Evolutionary conservation across 164 flowering plant genomes (phyloP).

Genomic region (Malania oleifera): DNA sequence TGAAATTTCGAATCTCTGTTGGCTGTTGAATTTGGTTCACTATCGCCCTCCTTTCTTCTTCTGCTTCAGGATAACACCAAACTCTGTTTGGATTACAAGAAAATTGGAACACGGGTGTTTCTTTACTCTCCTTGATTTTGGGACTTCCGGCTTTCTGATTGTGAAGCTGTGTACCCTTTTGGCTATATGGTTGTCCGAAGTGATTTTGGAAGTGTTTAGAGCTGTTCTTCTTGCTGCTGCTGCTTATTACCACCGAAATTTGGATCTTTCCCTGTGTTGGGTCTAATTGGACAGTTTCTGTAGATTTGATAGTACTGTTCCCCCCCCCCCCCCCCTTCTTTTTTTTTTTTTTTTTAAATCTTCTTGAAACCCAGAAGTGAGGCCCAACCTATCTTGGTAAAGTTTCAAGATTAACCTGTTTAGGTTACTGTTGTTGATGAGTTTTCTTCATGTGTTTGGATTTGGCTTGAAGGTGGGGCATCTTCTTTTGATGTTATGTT

Average conservation of each 20-base stretch:
- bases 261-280: slow-evolving; percentile 14
- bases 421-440: slow-evolving; percentile 39
- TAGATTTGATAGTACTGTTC: slow-evolving; percentile 26
- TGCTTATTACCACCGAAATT: slow-evolving; percentile 9
- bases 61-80: slow-evolving; percentile 15
- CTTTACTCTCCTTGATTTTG: slow-evolving; percentile 11
- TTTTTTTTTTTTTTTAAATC: neutral
- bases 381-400: slow-evolving; percentile 21
- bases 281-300: slow-evolving; percentile 17
- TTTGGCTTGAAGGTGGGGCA: slow-evolving; percentile 60
- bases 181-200: neutral
- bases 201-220: slow-evolving; percentile 6
- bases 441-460: slow-evolving; percentile 45
- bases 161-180: slow-evolving; percentile 8
- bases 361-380: slow-evolving; percentile 11
- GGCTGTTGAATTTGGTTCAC: slow-evolving; percentile 5
- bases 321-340: slow-evolving; percentile 9
- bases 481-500: slow-evolving; percentile 54
- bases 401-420: slow-evolving; percentile 16
- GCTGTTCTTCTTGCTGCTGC: slow-evolving; percentile 4
- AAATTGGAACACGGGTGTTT: slow-evolving; percentile 20
- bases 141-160: slow-evolving; percentile 10
- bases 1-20: slow-evolving; percentile 26
- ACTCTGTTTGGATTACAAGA: slow-evolving; percentile 13
- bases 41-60: slow-evolving; percentile 11